Evolutionary conservation across 495 filamentous ascomycete species (phyloP).

Genomic region (Hypoxylon fragiforme): DNA sequence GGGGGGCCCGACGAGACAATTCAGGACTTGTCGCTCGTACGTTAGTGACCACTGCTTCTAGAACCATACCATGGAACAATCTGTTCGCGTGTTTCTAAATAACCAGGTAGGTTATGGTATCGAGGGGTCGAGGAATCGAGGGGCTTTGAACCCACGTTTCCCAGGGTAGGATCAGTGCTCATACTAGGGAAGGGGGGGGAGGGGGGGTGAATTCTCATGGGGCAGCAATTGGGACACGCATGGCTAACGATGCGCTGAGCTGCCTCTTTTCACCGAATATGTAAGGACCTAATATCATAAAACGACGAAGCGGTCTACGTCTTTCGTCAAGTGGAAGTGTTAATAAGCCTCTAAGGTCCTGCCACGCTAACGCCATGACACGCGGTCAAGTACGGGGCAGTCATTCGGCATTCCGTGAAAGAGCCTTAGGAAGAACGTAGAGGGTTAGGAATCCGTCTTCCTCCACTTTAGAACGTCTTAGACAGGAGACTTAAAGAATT

Average conservation of each 20-base stretch:
- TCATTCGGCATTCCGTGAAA: neutral
- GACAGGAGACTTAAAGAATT: neutral
- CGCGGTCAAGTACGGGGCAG: constrained; percentile 24
- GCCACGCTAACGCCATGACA: constrained; percentile 31
- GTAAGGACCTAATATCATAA: constrained; percentile 9
- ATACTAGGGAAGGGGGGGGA: too few species aligned
- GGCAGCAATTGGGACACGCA: neutral
- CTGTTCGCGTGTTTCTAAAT: neutral
- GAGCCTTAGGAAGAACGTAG: neutral
- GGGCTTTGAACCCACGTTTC: neutral
- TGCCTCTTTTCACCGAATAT: neutral
- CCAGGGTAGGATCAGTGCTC: neutral
- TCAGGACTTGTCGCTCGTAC: constrained; percentile 5
- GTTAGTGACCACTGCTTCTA: neutral
- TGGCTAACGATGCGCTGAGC: neutral
- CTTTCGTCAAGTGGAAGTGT: neutral
- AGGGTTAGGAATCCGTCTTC: neutral
- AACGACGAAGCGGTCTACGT: neutral
- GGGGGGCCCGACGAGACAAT: neutral
- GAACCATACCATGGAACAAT: neutral
- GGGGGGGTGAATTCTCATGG: neutral
- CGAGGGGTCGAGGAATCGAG: neutral
- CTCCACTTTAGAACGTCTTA: too few species aligned
- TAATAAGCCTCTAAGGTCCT: constrained; percentile 21
- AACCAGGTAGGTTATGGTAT: too few species aligned